Percentiles rank a stretch among this genome's conserved stretches.
phyloP scores from a whole-genome alignment of 495 filamentous ascomycete species.

The Hyaloscypha hepaticicola region DNA sequence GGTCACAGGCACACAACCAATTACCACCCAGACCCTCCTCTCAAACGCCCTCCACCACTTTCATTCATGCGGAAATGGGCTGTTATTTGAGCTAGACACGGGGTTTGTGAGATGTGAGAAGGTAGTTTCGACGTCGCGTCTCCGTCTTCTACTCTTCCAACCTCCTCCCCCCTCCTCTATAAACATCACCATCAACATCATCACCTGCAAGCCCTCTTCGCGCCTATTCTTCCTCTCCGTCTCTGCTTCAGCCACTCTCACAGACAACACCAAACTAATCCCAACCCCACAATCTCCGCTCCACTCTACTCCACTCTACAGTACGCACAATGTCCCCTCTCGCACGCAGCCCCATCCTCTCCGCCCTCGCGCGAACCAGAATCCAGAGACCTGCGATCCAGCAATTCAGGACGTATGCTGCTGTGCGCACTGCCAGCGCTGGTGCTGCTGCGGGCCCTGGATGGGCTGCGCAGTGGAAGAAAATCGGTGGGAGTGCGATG shows the following conservation, averaged over 20 bases:
- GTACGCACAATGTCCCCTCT: slow-evolving; percentile 9
- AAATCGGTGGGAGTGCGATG: slow-evolving; percentile 21
- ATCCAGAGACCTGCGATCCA: background rate
- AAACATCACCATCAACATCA: slow-evolving; percentile 2
- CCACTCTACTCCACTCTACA: background rate
- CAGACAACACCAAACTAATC: too few relatives aligned
- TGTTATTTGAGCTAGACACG: background rate
- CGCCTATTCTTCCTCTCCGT: background rate
- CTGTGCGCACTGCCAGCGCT: background rate
- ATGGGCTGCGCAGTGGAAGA: slow-evolving; percentile 24
- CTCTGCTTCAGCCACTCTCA: too few relatives aligned
- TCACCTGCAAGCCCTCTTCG: background rate
- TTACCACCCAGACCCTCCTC: too few relatives aligned
- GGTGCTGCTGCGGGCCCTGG: background rate
- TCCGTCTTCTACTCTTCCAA: background rate
- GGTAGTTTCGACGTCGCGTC: background rate
- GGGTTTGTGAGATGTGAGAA: background rate
- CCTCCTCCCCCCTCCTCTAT: background rate
- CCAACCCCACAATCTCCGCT: background rate
- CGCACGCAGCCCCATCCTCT: background rate
- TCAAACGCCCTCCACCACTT: background rate
- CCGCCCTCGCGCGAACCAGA: slow-evolving; percentile 12
- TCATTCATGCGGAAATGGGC: background rate
- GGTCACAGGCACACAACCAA: background rate
- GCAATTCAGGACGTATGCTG: slow-evolving; percentile 7